These are phyloP conservation scores for Tolypocladium sp. DNA, from an alignment of 2,329 filamentous ascomycete species.

Conservation along the genomic window DNA sequence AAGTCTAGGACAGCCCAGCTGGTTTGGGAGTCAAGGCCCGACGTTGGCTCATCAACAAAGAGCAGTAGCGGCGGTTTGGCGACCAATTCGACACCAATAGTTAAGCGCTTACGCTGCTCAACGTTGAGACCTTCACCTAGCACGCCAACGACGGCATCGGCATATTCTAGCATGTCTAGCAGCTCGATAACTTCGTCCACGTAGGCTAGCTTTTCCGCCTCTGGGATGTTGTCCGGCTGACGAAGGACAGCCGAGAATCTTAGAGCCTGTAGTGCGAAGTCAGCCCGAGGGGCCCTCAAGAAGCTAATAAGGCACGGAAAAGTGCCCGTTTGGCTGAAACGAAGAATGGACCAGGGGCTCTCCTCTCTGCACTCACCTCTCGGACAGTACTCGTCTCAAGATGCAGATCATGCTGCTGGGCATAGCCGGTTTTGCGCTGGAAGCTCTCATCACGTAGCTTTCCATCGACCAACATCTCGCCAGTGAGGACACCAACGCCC, in stretches of 20 bases:
- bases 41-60: slow-evolving; percentile 45
- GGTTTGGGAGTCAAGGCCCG: slow-evolving; percentile 49
- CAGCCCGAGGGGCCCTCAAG: too few relatives aligned
- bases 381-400: slow-evolving; percentile 34
- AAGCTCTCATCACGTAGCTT: slow-evolving; percentile 55
- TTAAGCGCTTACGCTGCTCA: slow-evolving; percentile 41
- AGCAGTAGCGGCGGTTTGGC: slow-evolving; percentile 36
- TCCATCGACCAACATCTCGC: slow-evolving; percentile 36
- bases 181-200: slow-evolving; percentile 29
- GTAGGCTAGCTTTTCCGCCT: slow-evolving; percentile 18
- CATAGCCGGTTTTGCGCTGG: slow-evolving; percentile 64
- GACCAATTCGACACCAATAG: slow-evolving; percentile 38
- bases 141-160: slow-evolving; percentile 42
- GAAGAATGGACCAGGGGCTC: background rate
- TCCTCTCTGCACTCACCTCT: slow-evolving; percentile 15
- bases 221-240: background rate
- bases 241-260: background rate
- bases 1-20: slow-evolving; percentile 67
- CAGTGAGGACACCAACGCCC: background rate
- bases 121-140: slow-evolving; percentile 35
- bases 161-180: slow-evolving; percentile 41
- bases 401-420: slow-evolving; percentile 55
- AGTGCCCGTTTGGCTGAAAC: background rate
- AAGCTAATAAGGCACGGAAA: too few relatives aligned
- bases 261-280: background rate